phyloP scores from a whole-genome alignment of 352 stramenopile species.

The Globisporangium ultimum region DNA sequence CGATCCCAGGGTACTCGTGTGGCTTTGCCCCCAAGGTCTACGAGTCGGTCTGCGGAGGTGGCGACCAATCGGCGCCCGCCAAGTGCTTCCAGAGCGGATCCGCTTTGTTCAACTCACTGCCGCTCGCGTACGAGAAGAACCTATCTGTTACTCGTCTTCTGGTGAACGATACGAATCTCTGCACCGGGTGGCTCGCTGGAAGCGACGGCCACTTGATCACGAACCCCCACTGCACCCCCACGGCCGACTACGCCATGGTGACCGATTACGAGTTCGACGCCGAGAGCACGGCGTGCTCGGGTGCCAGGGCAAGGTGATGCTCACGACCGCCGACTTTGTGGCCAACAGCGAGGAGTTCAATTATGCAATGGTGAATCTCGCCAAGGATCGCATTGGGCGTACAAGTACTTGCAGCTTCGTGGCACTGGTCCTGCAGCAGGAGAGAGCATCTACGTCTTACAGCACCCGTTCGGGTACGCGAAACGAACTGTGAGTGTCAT shows the following conservation, averaged over 20 bases:
- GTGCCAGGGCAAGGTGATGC: conserved; percentile 42
- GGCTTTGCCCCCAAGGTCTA: conserved; percentile 28
- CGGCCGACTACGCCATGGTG: conserved; percentile 18
- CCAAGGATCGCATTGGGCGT: conserved; percentile 26
- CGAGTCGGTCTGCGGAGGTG: conserved; percentile 47
- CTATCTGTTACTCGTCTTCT: conserved; percentile 43
- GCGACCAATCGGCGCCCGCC: conserved; percentile 46
- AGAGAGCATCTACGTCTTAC: conserved; percentile 62
- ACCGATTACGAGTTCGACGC: conserved; percentile 63
- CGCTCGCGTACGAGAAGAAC: background rate
- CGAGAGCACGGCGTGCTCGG: conserved; percentile 50
- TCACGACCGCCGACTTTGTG: conserved; percentile 44
- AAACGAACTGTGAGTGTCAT: conserved; percentile 49
- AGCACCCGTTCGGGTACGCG: conserved; percentile 41
- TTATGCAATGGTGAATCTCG: conserved; percentile 61
- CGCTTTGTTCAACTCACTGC: conserved; percentile 20
- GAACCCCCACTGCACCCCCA: conserved; percentile 63
- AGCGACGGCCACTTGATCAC: conserved; percentile 69
- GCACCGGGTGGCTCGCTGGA: conserved; percentile 60
- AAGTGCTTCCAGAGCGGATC: conserved; percentile 39
- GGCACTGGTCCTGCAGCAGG: conserved; percentile 26
- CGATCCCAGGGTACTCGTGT: conserved; percentile 39
- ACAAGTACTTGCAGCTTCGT: conserved; percentile 58
- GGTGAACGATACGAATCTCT: conserved; percentile 47
- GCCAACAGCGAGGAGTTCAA: conserved; percentile 33